Evolutionary conservation across 345 rosid species (phyloP), one percentile per base, ranked within the genome.

Genomic region (Noccaea bulbosa): DNA sequence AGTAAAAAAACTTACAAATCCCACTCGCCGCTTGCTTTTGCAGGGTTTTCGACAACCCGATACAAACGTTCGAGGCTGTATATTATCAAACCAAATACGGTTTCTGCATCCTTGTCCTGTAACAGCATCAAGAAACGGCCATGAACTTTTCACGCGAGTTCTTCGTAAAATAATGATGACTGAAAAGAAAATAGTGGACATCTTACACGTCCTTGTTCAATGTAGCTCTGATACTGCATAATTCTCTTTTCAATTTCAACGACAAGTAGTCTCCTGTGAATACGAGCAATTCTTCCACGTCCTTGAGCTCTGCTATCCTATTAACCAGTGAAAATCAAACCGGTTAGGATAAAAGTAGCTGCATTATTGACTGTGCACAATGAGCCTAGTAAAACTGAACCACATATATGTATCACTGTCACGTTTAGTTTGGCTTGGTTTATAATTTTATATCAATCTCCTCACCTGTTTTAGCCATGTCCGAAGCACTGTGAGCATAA

Each of bases 301-400:
- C 98, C 98, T 81, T 84, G 91, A 62, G 97, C 98, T 80, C 61
- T 89, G 57, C 88, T 79, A 72, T 91, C 98, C 98, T 93, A 75
- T 63, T 70, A 30, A 61, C 35, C 41, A 70, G 37, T 50, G 47
- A 62, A 20, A 65, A 48, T 47, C 12, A 72, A 27, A 44, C 14
- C 14, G 55, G 14, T 55, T 9, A 49, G 41, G 53, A 41, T 49
- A 40, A 50, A 10, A 73, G 49, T 15, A 47, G 17, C 59, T 38
- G 56, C 55, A 62, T 38, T n/a, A 65, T 37, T 16, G 60, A 32
- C 59, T 39, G 41, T 48, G 60, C 32, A 48, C 33, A 49, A 51
- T 34, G 55, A 73, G 53, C 30, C 38, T 12, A 57, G 17, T 33
- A 58, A 33, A 65, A 49, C 58, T 41, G 35, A 68, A 74, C 11